A percentile compares a stretch with the other conserved stretches of the same genome.
Conservation (phyloP, 2,329 filamentous ascomycete genomes). For the Karstenula rhodostoma region DNA sequence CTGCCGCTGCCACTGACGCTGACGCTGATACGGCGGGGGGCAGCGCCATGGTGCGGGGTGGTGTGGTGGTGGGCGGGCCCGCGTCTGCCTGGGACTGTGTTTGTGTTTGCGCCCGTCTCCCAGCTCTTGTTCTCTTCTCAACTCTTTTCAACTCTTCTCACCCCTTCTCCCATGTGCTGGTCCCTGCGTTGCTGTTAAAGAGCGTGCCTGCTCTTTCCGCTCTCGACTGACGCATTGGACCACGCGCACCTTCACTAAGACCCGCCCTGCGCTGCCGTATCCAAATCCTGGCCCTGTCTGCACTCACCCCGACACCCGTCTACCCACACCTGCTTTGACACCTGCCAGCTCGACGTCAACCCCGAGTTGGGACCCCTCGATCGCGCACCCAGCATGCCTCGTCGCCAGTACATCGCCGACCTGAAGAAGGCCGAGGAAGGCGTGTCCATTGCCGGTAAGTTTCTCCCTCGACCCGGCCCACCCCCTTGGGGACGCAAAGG, state of each 20-base stretch:
- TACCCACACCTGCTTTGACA: neutral
- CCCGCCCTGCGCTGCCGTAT: neutral
- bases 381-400: slow-evolving; percentile 63
- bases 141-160: no score
- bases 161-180: neutral
- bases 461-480: neutral
- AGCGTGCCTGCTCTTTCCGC: neutral
- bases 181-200: neutral
- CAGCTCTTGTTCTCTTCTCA: neutral
- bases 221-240: neutral
- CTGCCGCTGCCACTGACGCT: no score
- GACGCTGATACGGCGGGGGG: slow-evolving; percentile 1
- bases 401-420: slow-evolving; percentile 71
- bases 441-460: slow-evolving; percentile 47
- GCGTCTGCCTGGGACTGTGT: slow-evolving; percentile 9
- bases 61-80: slow-evolving; percentile 9
- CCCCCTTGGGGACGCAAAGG: neutral
- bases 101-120: neutral
- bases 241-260: neutral
- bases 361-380: neutral
- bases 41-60: slow-evolving; percentile 3
- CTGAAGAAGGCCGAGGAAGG: slow-evolving; percentile 52
- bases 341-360: neutral
- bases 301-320: neutral
- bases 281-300: neutral